Percentiles rank a stretch among this genome's conserved stretches.
Evolutionary conservation across 768 basidiomycete genomes (phyloP).

Genomic region (Grammothele lineata): DNA sequence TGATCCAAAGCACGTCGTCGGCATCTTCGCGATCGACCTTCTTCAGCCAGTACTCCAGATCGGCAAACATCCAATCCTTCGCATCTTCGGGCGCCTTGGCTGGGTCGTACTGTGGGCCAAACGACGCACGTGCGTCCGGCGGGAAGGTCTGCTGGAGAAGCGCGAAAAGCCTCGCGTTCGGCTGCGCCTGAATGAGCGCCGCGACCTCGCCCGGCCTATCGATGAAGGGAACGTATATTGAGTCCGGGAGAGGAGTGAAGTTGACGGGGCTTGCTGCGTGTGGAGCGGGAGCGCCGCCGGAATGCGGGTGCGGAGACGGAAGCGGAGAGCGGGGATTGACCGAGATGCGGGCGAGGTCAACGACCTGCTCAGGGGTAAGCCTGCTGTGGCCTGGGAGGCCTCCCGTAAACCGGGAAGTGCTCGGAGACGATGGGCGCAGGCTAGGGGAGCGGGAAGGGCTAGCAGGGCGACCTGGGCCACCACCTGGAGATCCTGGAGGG

Average conservation of each 20-base stretch:
- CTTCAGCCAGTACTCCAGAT: constrained; percentile 68
- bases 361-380: constrained; percentile 68
- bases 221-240: constrained; percentile 82
- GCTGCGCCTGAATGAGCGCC: constrained; percentile 58
- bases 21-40: constrained; percentile 55
- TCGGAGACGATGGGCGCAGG: constrained; percentile 39
- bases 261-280: constrained; percentile 41
- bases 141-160: constrained; percentile 72
- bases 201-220: constrained; percentile 76
- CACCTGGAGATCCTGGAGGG: constrained; percentile 16
- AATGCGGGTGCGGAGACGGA: constrained; percentile 11
- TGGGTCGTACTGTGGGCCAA: constrained; percentile 21
- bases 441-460: constrained; percentile 33
- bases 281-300: constrained; percentile 20
- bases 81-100: constrained; percentile 42
- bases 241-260: constrained; percentile 72
- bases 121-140: constrained; percentile 23
- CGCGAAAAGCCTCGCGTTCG: constrained; percentile 66
- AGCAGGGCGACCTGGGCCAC: constrained; percentile 15
- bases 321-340: constrained; percentile 38
- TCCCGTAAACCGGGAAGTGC: constrained; percentile 35
- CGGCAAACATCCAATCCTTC: constrained; percentile 63
- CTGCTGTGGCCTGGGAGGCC: constrained; percentile 36
- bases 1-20: constrained; percentile 71
- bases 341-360: constrained; percentile 66